phyloP scores from a whole-genome alignment of 305 asterid species.

The Rubia balearica region DNA sequence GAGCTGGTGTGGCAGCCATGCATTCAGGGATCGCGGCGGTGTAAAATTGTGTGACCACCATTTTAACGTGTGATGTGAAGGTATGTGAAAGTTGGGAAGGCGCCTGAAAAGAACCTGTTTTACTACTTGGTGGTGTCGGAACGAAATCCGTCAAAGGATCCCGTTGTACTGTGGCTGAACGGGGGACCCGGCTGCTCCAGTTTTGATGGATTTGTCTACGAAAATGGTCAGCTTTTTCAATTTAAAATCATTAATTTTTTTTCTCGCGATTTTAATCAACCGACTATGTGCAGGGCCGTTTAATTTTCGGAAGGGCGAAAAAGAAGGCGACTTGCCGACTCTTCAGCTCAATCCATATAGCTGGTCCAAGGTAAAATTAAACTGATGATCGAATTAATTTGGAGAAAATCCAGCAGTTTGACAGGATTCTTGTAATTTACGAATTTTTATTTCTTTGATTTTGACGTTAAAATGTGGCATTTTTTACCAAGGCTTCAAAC shows the following conservation, averaged over 20 bases:
- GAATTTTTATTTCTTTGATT: no score
- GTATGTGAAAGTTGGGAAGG: slow-evolving; percentile 33
- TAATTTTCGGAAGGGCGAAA: slow-evolving; percentile 45
- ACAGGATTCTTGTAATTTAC: neutral
- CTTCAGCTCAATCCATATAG: slow-evolving; percentile 51
- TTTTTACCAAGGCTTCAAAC: slow-evolving; percentile 30
- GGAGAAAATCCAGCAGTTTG: neutral
- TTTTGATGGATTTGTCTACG: slow-evolving; percentile 66
- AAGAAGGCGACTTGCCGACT: slow-evolving; percentile 33
- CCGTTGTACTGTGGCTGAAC: slow-evolving; percentile 60
- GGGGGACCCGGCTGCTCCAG: slow-evolving; percentile 75
- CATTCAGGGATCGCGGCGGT: no score
- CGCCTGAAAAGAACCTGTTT: slow-evolving; percentile 39
- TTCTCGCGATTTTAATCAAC: neutral
- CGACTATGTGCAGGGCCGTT: slow-evolving; percentile 41
- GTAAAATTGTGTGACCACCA: no score
- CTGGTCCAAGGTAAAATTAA: slow-evolving; percentile 48
- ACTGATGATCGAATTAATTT: neutral
- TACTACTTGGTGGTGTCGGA: slow-evolving; percentile 55
- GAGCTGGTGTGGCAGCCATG: no score
- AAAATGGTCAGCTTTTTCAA: slow-evolving; percentile 34
- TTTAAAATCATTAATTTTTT: neutral
- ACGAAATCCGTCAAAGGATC: slow-evolving; percentile 36
- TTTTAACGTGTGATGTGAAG: slow-evolving; percentile 14
- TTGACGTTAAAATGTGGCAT: no score